phyloP scores from a whole-genome alignment of 23 red algal genomes.

The Gracilaria caudata region DNA sequence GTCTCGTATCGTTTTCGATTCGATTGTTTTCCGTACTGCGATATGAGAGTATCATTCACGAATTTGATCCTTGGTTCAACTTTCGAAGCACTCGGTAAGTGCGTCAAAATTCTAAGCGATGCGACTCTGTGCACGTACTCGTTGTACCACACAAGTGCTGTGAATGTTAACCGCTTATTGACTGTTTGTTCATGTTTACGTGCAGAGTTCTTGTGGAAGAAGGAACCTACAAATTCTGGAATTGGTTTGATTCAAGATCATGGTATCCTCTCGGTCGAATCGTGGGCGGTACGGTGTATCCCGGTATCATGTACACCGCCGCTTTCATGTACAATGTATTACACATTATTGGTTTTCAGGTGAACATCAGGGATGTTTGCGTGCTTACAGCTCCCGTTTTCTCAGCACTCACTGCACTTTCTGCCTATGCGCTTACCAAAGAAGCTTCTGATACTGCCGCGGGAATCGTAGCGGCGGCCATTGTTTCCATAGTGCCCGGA shows the following conservation, averaged over 20 bases:
- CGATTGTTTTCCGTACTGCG: slow-evolving; percentile 94
- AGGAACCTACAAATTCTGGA: slow-evolving; percentile 98
- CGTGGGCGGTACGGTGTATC: slow-evolving; percentile 98
- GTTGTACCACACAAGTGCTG: not conserved
- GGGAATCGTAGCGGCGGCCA: slow-evolving; percentile 89
- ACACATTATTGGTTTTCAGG: slow-evolving; percentile 78
- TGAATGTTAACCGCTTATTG: not conserved
- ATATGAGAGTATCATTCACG: slow-evolving; percentile 98
- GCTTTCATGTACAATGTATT: slow-evolving; percentile 87
- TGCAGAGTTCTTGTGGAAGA: slow-evolving; percentile 82
- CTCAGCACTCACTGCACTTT: slow-evolving; percentile 91
- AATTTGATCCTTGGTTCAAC: slow-evolving; percentile 99
- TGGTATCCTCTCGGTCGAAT: slow-evolving; percentile 99
- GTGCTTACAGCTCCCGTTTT: slow-evolving; percentile 95
- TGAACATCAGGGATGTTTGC: slow-evolving; percentile 96
- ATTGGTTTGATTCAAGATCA: slow-evolving; percentile 98
- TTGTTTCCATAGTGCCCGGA: slow-evolving; percentile 92
- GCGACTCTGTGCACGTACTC: not conserved
- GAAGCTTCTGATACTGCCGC: slow-evolving; percentile 69
- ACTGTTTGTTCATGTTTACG: not conserved
- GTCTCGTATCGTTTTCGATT: slow-evolving; percentile 81
- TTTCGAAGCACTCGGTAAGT: slow-evolving; percentile 86
- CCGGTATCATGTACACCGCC: slow-evolving; percentile 98
- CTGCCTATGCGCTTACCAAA: slow-evolving; percentile 84
- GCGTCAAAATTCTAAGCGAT: not conserved